A percentile compares a stretch with the other conserved stretches of the same genome.
phyloP scores from a whole-genome alignment of 2,329 filamentous ascomycete species.

The Zasmidium cellare region DNA sequence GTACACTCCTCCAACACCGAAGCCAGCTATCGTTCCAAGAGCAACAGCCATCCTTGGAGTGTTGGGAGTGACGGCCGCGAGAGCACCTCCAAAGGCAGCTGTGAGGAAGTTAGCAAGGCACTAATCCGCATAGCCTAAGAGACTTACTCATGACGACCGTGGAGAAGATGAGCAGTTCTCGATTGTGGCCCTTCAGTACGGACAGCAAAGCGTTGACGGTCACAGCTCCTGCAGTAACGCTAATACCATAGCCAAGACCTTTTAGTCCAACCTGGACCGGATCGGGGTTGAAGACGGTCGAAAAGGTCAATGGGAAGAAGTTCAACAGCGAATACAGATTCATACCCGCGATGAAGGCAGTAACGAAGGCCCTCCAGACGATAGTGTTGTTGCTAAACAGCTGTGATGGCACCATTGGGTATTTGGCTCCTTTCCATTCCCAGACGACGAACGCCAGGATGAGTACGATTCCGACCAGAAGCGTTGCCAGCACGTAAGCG shows the following conservation, averaged over 20 bases:
- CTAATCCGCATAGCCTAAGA: not conserved
- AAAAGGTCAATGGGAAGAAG: constrained; percentile 52
- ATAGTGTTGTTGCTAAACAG: constrained; percentile 27
- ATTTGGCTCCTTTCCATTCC: constrained; percentile 25
- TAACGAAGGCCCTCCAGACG: constrained; percentile 31
- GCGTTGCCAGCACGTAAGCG: constrained; percentile 24
- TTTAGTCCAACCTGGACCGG: constrained; percentile 15
- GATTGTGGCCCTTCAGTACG: constrained; percentile 58
- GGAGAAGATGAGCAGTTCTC: constrained; percentile 59
- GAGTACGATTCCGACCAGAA: constrained; percentile 23
- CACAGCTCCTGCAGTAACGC: constrained; percentile 60
- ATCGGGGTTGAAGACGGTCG: constrained; percentile 12
- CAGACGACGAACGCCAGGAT: constrained; percentile 28
- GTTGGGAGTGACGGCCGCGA: constrained; percentile 22
- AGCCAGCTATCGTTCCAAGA: constrained; percentile 59
- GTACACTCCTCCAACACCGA: constrained; percentile 66
- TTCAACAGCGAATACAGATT: constrained; percentile 42
- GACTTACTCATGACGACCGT: constrained; percentile 58
- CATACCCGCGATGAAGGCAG: constrained; percentile 34
- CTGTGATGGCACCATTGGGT: constrained; percentile 29
- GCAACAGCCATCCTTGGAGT: constrained; percentile 33
- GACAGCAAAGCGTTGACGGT: constrained; percentile 59
- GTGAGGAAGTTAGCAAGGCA: not conserved
- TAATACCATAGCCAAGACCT: constrained; percentile 53
- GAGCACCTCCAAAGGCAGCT: constrained; percentile 48